Evolutionary conservation across 805 yeast genomes (phyloP).

Genomic region (Diddensiella caesifluorescens): DNA sequence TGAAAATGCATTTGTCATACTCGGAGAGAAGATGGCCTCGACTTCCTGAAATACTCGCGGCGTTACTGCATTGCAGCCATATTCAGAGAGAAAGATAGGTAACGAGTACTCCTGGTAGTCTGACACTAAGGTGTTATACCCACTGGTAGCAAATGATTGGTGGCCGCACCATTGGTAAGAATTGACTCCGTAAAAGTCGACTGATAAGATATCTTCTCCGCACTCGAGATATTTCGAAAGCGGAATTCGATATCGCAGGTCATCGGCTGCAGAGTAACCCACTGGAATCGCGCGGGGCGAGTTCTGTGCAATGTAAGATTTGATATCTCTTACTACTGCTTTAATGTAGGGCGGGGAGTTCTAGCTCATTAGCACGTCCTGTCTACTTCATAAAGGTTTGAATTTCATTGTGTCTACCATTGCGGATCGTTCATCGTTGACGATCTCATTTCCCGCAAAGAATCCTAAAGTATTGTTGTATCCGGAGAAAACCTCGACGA

Average conservation of each 20-base stretch:
- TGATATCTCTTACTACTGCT: slow-evolving; percentile 76
- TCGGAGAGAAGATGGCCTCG: slow-evolving; percentile 55
- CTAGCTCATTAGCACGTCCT: background rate
- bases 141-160: slow-evolving; percentile 76
- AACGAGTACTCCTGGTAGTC: slow-evolving; percentile 64
- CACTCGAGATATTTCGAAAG: slow-evolving; percentile 80
- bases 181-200: slow-evolving; percentile 77
- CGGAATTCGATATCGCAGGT: slow-evolving; percentile 66
- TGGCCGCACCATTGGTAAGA: slow-evolving; percentile 85
- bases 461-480: slow-evolving; percentile 91
- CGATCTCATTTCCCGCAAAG: slow-evolving; percentile 93
- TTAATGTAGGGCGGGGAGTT: slow-evolving; percentile 71
- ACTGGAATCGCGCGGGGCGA: slow-evolving; percentile 71
- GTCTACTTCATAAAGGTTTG: background rate
- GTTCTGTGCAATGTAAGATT: slow-evolving; percentile 56
- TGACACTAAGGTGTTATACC: slow-evolving; percentile 60
- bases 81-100: slow-evolving; percentile 87
- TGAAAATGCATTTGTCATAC: slow-evolving; percentile 71
- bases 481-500: slow-evolving; percentile 72
- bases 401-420: slow-evolving; percentile 12
- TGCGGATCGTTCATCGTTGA: slow-evolving; percentile 70
- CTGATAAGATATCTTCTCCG: slow-evolving; percentile 45
- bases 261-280: slow-evolving; percentile 97
- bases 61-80: slow-evolving; percentile 77
- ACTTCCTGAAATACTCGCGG: slow-evolving; percentile 82